These are phyloP conservation scores for Botrytis porri DNA, from an alignment of 2,329 filamentous ascomycete genomes.

Conservation along the genomic window DNA sequence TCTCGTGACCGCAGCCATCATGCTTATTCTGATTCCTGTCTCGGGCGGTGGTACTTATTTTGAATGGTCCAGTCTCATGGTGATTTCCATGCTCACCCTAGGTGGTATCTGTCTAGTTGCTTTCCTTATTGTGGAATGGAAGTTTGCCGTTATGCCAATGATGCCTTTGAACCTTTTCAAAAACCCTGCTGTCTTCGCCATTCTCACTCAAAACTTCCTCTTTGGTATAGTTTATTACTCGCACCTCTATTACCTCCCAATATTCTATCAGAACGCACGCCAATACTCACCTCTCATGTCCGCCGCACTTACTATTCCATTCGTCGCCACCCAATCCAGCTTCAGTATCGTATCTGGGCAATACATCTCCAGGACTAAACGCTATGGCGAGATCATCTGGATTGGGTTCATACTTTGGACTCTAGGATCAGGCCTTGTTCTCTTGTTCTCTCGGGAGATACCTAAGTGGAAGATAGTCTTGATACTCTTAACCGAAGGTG, in stretches of 20 bases:
- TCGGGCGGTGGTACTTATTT: conserved; percentile 60
- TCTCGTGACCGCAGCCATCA: conserved; percentile 52
- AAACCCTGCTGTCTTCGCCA: conserved; percentile 50
- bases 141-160: conserved; percentile 54
- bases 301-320: conserved; percentile 49
- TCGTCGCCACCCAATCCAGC: conserved; percentile 48
- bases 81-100: conserved; percentile 56
- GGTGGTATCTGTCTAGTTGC: conserved; percentile 46
- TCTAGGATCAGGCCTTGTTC: conserved; percentile 51
- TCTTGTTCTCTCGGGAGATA: conserved; percentile 48
- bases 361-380: conserved; percentile 55
- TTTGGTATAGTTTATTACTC: conserved; percentile 59
- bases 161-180: conserved; percentile 56
- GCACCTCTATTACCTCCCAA: conserved; percentile 56
- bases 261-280: conserved; percentile 58
- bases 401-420: conserved; percentile 40
- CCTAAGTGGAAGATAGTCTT: conserved; percentile 48
- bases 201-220: conserved; percentile 58
- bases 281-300: conserved; percentile 42
- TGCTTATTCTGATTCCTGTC: conserved; percentile 61
- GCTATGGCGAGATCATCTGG: conserved; percentile 60
- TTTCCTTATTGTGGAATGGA: conserved; percentile 56
- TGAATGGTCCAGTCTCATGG: conserved; percentile 53
- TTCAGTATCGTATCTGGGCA: conserved; percentile 51
- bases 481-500: conserved; percentile 49